Conservation (phyloP, 768 basidiomycete species). For the Tylopilus sp. region DNA sequence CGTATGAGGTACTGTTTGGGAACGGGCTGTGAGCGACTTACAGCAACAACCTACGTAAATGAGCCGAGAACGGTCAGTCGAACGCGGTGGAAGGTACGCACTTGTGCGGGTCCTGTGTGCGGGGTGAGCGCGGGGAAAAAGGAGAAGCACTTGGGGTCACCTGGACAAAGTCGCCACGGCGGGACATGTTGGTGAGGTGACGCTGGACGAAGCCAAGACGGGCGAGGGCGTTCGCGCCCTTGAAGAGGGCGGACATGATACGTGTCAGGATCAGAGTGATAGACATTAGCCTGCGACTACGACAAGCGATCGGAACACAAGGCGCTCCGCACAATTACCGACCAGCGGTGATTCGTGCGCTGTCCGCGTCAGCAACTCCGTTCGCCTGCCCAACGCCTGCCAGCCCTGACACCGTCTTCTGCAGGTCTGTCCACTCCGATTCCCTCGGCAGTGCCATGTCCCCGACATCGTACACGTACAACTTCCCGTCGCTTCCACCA, state of each 20-base stretch:
- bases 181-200: constrained; percentile 16
- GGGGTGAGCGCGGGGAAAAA: not conserved
- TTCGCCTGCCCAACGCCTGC: constrained; percentile 45
- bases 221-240: not conserved
- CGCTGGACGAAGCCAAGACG: not conserved
- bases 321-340: constrained; percentile 28
- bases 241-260: constrained; percentile 5
- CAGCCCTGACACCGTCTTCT: constrained; percentile 78
- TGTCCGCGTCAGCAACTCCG: constrained; percentile 31
- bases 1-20: not conserved
- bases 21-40: constrained; percentile 16
- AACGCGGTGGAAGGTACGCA: constrained; percentile 24
- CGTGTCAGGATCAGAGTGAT: not conserved
- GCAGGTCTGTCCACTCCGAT: constrained; percentile 90
- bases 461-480: constrained; percentile 95
- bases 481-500: constrained; percentile 86
- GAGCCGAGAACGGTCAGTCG: constrained; percentile 24
- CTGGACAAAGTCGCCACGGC: constrained; percentile 22
- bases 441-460: constrained; percentile 88
- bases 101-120: constrained; percentile 44
- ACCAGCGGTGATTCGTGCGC: constrained; percentile 32
- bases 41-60: constrained; percentile 47
- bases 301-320: not conserved
- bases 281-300: not conserved
- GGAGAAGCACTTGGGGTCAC: not conserved